Base-by-base conservation (phyloP, 2,329 filamentous ascomycete genomes). In the Dactylonectria macrodidyma region DNA sequence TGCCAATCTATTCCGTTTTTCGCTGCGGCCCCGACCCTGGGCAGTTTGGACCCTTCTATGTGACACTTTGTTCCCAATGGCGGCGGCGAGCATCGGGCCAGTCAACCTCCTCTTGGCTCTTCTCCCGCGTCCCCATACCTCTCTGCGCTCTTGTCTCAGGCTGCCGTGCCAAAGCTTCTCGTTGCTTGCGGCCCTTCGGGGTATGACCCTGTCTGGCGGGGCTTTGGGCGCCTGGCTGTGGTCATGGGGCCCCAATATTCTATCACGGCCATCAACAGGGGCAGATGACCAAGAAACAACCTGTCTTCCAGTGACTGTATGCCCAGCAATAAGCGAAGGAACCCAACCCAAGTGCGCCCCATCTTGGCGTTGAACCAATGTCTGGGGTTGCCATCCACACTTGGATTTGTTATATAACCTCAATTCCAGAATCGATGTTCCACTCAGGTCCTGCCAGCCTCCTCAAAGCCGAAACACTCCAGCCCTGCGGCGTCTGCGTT, bases 401-500 rank as follows among this genome's bases (percentile, higher is more conserved):
- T 59, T 59, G 67, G 19, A 19, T 19, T 66, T 67, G 68, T 73
- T 76, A 76, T 76, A 76, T 76, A 76, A 66, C 69, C 65, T 75
- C 63, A 65, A 68, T 58, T 66, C 72, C 74, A 72, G 72, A 69
- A 54, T 66, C 62, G 69, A 63, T 64, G 65, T 72, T 68, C 61
- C 63, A 71, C 54, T 63, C 64, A 61, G 22, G 41, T 71, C 58
- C 61, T 61, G 61, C 69, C 60, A 67, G 59, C 60, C 65, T 68
- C 60, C 59, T 69, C 64, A 19, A 72, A 76, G 65, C 71, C 74
- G 74, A 76, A 76, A 76, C 74, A 67, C 67, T 63, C 70, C 66
- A 72, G 71, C 62, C 65, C 66, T 65, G 19, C 66, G 66, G 68
- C 68, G 19, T 19, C 19, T 19, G 19, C 19, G 19, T 19, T 19